Evolutionary conservation across 768 basidiomycete genomes (phyloP).

Genomic region (Pulveroboletus sp.): DNA sequence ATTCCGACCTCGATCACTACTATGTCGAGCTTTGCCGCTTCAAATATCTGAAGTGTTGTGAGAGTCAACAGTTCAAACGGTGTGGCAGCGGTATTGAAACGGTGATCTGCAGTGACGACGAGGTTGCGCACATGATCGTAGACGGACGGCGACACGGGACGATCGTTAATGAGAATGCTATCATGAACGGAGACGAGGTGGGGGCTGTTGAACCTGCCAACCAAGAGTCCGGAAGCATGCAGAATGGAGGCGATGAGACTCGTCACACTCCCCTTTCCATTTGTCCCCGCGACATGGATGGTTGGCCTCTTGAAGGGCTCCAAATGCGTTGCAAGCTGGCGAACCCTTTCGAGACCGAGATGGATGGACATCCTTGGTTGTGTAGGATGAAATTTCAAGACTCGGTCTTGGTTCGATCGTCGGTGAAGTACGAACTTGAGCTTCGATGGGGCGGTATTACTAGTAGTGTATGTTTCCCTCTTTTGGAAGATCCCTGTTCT

Average conservation of each 20-base stretch:
- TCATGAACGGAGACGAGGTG: slow-evolving; percentile 80
- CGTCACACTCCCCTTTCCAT: slow-evolving; percentile 95
- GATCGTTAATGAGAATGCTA: slow-evolving; percentile 64
- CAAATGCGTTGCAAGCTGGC: slow-evolving; percentile 48
- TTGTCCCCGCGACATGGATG: slow-evolving; percentile 90
- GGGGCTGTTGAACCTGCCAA: slow-evolving; percentile 90
- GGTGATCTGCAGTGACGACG: slow-evolving; percentile 48
- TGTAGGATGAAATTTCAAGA: no score
- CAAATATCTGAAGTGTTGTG: slow-evolving; percentile 75
- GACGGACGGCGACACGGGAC: slow-evolving; percentile 42
- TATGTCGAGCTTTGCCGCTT: slow-evolving; percentile 65
- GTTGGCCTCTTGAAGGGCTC: slow-evolving; percentile 72
- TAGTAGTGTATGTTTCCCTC: no score
- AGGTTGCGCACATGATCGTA: slow-evolving; percentile 46
- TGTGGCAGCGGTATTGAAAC: slow-evolving; percentile 47
- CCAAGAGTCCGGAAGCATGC: slow-evolving; percentile 45
- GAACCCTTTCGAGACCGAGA: slow-evolving; percentile 59
- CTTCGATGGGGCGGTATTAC: no score
- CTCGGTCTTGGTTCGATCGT: no score
- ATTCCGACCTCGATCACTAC: slow-evolving; percentile 91
- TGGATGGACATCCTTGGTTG: slow-evolving; percentile 62
- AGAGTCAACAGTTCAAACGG: slow-evolving; percentile 85
- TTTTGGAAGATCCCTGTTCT: no score
- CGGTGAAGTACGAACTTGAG: no score
- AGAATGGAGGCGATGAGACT: slow-evolving; percentile 79